Evolutionary conservation across 208 protist genomes (phyloP).

Genomic region (Leishmania braziliensis): DNA sequence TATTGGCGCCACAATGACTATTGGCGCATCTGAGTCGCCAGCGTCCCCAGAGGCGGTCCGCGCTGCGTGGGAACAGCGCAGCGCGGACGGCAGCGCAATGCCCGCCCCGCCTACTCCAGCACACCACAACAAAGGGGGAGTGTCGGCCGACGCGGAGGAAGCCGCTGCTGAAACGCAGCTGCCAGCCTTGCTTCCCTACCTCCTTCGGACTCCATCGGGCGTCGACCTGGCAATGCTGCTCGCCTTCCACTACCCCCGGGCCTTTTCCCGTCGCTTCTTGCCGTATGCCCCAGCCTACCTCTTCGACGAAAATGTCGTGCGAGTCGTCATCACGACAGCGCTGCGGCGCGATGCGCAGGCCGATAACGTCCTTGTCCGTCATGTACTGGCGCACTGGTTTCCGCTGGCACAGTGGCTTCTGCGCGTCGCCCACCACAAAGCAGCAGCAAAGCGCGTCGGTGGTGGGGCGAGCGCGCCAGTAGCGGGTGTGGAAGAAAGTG

Average conservation of each 20-base stretch:
- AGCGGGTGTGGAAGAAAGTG: not conserved
- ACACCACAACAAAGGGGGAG: not conserved
- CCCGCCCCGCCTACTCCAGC: not conserved
- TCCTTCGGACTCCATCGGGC: conserved; percentile 43
- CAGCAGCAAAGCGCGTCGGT: conserved; percentile 3
- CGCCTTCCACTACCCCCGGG: conserved; percentile 38
- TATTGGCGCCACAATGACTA: conserved; percentile 11
- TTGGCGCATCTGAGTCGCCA: not conserved
- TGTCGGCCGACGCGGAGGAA: conserved; percentile 25
- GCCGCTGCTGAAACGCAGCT: conserved; percentile 34
- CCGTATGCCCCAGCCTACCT: conserved; percentile 50
- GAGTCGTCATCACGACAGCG: conserved; percentile 29
- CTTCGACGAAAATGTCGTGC: conserved; percentile 46
- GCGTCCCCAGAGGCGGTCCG: conserved; percentile 6
- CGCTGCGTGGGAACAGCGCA: conserved; percentile 21
- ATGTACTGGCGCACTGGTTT: conserved; percentile 58
- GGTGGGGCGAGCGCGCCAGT: not conserved
- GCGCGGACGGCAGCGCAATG: conserved; percentile 18
- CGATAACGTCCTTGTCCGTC: conserved; percentile 42
- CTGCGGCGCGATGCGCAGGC: conserved; percentile 36
- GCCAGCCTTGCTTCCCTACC: conserved; percentile 72
- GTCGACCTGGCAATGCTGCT: conserved; percentile 44
- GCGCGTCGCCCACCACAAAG: conserved; percentile 31
- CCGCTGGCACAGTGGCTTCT: conserved; percentile 55
- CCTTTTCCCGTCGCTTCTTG: conserved; percentile 57